These are phyloP conservation scores for Chlamydomonas applanata DNA, from an alignment of 139 green algal species.

Conservation along the genomic window DNA sequence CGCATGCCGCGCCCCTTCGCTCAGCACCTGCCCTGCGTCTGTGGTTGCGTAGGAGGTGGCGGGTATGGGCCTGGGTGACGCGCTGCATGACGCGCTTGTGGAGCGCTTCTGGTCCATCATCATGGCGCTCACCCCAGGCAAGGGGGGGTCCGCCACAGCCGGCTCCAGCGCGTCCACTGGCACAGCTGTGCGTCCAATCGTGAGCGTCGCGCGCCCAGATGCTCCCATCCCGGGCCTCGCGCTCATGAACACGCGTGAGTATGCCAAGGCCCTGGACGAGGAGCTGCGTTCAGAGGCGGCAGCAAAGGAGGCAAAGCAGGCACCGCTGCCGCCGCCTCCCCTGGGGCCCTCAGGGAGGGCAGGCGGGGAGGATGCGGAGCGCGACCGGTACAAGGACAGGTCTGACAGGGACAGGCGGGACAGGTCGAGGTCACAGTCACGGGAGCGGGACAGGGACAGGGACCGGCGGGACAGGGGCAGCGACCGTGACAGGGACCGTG, in stretches of 20 bases:
- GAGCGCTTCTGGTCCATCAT: conserved; percentile 90
- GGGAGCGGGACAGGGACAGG: conserved; percentile 14
- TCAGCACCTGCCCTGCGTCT: too few relatives aligned
- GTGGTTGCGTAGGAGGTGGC: conserved; percentile 28
- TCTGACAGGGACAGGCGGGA: conserved; percentile 5
- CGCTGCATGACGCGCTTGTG: conserved; percentile 79
- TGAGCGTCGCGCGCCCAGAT: conserved; percentile 17
- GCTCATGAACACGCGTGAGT: conserved; percentile 71
- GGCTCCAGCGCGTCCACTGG: conserved; percentile 7
- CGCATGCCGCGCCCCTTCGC: too few relatives aligned
- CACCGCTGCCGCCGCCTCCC: background rate
- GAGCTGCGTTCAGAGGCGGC: conserved; percentile 58
- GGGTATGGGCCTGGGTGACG: conserved; percentile 71
- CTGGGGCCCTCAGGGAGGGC: background rate
- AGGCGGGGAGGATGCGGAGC: background rate
- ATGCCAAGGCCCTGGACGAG: conserved; percentile 65
- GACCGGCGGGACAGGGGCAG: conserved; percentile 22
- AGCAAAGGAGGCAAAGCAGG: background rate
- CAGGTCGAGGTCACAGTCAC: background rate
- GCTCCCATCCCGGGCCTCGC: conserved; percentile 63
- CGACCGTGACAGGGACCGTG: conserved; percentile 8
- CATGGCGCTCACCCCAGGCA: conserved; percentile 44
- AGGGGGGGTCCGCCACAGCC: background rate
- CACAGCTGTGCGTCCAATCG: conserved; percentile 3
- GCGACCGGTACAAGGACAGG: conserved; percentile 24